Base-by-base conservation (phyloP, 2,329 filamentous ascomycete genomes). In the Ciborinia camelliae region DNA sequence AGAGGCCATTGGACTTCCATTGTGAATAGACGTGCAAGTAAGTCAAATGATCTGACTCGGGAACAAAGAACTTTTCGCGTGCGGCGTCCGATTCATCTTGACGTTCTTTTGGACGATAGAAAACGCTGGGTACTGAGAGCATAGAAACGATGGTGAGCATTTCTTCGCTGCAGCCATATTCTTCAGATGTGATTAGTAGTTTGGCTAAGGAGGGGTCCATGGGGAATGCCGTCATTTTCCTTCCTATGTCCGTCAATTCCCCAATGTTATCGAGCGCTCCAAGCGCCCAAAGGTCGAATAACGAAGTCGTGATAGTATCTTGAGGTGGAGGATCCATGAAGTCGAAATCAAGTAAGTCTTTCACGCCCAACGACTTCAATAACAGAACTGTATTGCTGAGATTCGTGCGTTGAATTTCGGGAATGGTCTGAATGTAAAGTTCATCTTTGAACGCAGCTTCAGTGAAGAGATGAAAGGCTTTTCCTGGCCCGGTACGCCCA, bases 271-370 rank as follows among this genome's bases (percentile, higher is more conserved):
- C 92, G 15, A 99, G 79, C 0, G 95, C 94, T 1, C 95, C 95
- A 0, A 99, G 82, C 0, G 95, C 93, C 95, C 95, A 99, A 0
- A 99, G 85, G 72, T 99, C 95, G 78, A 98, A 99, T 43, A 99
- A 87, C 4, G 93, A 97, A 0, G 95, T 99, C 0, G 92, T 94
- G 70, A 99, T 98, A 0, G 93, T 97, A 73, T 99, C 96, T 77
- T 99, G 95, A 0, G 95, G 95, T 8, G 95, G 95, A 1, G 95
- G 95, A 71, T 99, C 95, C 94, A 99, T 98, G 72, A 99, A 99
- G 76, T 98, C 92, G 74, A 99, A 99, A 76, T 99, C 94, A 0
- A 99, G 79, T 12, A 99, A 81, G 71, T 99, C 93, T 74, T 91
- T 94, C 23, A 99, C 94, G 0, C 95, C 95, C 0, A 99, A 84